Evolutionary conservation across 164 flowering plant species (phyloP).

Genomic region (Aristolochia fimbriata): DNA sequence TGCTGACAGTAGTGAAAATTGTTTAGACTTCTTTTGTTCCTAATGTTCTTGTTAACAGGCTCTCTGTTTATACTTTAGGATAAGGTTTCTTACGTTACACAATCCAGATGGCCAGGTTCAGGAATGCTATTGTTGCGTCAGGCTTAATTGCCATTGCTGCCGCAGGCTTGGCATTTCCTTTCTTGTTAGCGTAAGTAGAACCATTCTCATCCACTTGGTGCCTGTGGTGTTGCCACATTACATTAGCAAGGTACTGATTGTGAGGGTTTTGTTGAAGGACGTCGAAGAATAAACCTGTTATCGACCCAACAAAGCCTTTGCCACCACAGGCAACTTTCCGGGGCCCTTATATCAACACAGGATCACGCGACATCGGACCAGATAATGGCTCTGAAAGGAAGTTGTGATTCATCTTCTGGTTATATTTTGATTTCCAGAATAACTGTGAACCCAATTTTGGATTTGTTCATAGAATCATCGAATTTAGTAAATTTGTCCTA

Average conservation of each 20-base stretch:
- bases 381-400: constrained; percentile 50
- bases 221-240: not conserved
- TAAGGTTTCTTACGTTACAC: not conserved
- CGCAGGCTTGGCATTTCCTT: constrained; percentile 87
- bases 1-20: too few relatives aligned
- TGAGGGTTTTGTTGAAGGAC: constrained; percentile 32
- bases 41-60: too few relatives aligned
- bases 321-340: constrained; percentile 94
- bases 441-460: too few relatives aligned
- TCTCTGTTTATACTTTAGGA: too few relatives aligned
- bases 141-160: constrained; percentile 75
- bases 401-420: constrained; percentile 23
- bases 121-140: constrained; percentile 59
- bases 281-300: constrained; percentile 48
- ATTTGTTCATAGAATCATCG: too few relatives aligned
- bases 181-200: constrained; percentile 69
- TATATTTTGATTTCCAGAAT: too few relatives aligned
- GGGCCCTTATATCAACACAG: constrained; percentile 93
- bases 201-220: not conserved
- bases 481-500: too few relatives aligned
- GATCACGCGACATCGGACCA: constrained; percentile 91
- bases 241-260: not conserved
- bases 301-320: constrained; percentile 81
- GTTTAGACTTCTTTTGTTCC: too few relatives aligned
- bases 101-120: constrained; percentile 34